Evolutionary conservation across 2,329 filamentous ascomycete genomes (phyloP), one percentile per base, ranked within the genome.

Genomic region (Madurella fahalii): DNA sequence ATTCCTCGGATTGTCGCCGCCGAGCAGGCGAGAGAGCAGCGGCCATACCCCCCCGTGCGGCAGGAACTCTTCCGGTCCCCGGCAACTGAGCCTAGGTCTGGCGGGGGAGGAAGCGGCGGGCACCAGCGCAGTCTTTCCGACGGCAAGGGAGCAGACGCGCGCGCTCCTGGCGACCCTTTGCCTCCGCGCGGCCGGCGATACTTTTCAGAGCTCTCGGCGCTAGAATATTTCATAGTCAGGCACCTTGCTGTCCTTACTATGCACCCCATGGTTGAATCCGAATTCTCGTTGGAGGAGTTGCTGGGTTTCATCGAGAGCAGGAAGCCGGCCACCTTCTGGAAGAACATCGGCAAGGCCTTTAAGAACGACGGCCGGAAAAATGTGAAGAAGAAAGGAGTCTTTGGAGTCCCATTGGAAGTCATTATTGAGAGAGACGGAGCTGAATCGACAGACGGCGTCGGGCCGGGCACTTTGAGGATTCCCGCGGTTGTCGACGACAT

Each of bases 211-310:
- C 80, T 99, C 5, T 95, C 94, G 2, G 91, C 90, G 0, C 77
- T 99, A 31, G 94, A 99, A 68, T 97, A 96, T 68, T 97, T 99
- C 70, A 97, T 97, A 64, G 89, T 97, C 44, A 87, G 94, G 25
- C 93, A 97, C 65, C 84, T 97, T 53, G 94, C 94, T 9, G 94
- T 99, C 5, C 77, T 99, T 56, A 93, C 90, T 1, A 95, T 99
- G 85, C 90, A 96, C 61, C 91, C 94, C 7, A 79, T 97, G 70
- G 79, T 99, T 5, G 91, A 95, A 64, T 84, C 85, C 3, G 85
- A 95, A 63, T 97, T 97, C 71, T 89, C 87, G n/a, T 80, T 97
- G 55, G 94, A 97, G 61, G 94, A 99, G 67, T 78, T 99, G 1
- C 81, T 97, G 13, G 85, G 89, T 58, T 83, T 99, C 47, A 97